These are phyloP conservation scores for Micractinium sp. DNA, from an alignment of 139 green algal species.

Conservation along the genomic window DNA sequence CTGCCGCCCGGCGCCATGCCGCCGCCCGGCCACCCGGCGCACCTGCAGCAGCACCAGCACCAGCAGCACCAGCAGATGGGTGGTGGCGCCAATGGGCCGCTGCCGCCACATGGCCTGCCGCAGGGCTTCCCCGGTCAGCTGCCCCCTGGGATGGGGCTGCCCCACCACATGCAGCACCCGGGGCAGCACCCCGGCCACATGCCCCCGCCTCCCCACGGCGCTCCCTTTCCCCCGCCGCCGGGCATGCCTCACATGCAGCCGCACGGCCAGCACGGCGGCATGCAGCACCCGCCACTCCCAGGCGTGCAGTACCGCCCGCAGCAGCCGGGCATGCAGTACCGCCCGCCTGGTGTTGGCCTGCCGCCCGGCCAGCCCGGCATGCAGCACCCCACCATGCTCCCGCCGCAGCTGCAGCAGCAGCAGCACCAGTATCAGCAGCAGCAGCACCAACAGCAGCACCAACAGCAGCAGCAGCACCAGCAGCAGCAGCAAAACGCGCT, in stretches of 20 bases:
- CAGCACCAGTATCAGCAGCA: constrained; percentile 15
- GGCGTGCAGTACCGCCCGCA: constrained; percentile 3
- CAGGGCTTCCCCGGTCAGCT: neutral
- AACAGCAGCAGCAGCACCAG: constrained; percentile 12
- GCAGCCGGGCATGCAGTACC: constrained; percentile 23
- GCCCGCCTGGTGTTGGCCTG: neutral
- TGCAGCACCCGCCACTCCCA: neutral
- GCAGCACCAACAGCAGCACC: constrained; percentile 14
- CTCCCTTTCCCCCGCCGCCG: neutral
- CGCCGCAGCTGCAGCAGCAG: constrained; percentile 9
- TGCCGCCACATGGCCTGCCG: neutral
- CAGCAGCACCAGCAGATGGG: constrained; percentile 2
- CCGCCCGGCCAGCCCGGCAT: constrained; percentile 8
- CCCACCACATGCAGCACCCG: constrained; percentile 10
- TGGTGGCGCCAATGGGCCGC: neutral
- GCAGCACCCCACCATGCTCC: constrained; percentile 10
- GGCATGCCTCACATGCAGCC: constrained; percentile 9
- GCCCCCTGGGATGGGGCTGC: constrained; percentile 19
- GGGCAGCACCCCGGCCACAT: constrained; percentile 4
- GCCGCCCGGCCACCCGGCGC: neutral
- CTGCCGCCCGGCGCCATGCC: neutral
- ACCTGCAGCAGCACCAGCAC: neutral
- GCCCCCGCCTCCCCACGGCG: neutral
- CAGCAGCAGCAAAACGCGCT: constrained; percentile 13
- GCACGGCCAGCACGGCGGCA: neutral